A percentile compares a stretch with the other conserved stretches of the same genome.
These are phyloP conservation scores for Bolboschoenus planiculmis DNA, from an alignment of 176 grass and related monocot species.

Conservation along the genomic window DNA sequence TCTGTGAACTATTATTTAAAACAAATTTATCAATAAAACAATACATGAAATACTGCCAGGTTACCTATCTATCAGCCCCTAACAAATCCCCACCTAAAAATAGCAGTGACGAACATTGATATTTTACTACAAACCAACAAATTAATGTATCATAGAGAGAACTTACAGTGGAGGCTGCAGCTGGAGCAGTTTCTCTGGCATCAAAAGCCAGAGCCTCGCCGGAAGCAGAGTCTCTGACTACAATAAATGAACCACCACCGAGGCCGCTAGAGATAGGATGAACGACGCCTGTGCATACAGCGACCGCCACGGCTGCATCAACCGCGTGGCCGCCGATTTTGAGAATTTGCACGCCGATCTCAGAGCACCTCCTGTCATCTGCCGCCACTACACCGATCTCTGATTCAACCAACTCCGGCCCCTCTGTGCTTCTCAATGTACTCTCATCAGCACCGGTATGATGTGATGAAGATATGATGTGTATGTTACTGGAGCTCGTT, in stretches of 20 bases:
- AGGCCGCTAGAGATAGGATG: conserved; percentile 83
- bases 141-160: not conserved
- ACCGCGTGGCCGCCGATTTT: conserved; percentile 74
- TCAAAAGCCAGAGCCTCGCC: conserved; percentile 67
- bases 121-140: not conserved
- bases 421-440: not conserved
- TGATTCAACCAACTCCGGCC: conserved; percentile 33
- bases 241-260: conserved; percentile 74
- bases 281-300: conserved; percentile 81
- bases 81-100: not conserved
- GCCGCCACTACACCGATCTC: conserved; percentile 48
- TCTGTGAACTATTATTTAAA: too few relatives aligned
- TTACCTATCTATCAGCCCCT: not conserved
- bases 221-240: conserved; percentile 48
- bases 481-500: not conserved
- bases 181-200: conserved; percentile 78
- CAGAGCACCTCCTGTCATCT: conserved; percentile 81
- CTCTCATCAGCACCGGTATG: not conserved
- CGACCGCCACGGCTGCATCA: conserved; percentile 57
- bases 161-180: conserved; percentile 52
- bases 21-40: not conserved
- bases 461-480: not conserved
- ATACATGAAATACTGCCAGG: not conserved
- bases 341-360: conserved; percentile 52
- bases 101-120: not conserved